Base-by-base conservation (phyloP, 768 basidiomycete species). In the Mycena galericulata region DNA sequence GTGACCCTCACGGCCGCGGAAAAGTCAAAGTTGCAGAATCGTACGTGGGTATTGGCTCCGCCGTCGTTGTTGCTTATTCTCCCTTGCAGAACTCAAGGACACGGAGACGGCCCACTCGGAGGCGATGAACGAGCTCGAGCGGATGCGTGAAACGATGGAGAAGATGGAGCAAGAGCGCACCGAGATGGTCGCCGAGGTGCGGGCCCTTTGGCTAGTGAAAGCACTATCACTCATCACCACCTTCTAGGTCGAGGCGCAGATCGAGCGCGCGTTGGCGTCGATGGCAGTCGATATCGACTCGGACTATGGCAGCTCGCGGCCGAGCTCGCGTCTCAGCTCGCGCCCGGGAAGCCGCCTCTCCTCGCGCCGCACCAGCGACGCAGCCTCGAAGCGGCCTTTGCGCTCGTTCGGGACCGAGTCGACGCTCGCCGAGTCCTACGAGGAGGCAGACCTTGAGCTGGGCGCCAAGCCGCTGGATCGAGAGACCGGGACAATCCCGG, bases 141-240 rank as follows among this genome's bases (percentile, higher is more conserved):
- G 85, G 69, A 97, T 98, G 96, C 89, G 88, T 69, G 86, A 89
- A 11, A 88, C 88, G 5, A 96, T 96, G 93, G 93, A 94, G 47
- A 88, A 81, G 75, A 95, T 96, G 94, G 94, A 96, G 76, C 82
- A 88, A 74, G 95, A 93, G 80, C 92, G 94, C 69, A 88, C 90
- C 58, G 92, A 91, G 74, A 94, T 95, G 94, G 91, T 96, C 45
- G 93, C 93, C n/a, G 94, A 96, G 80, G 65, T 61, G 36, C 3
- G 56, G n/a, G 4, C 22, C 20, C 22, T 34, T 12, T 46, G 9
- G 10, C 27, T 36, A n/a, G 9, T 20, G 26, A 27, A 14, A 30
- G 26, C 32, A 9, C 2, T 15, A 15, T 27, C 14, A 9, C 22
- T 67, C 11, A 32, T 15, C 22, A 22, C 22, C 29, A n/a, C 26